Evolutionary conservation across 495 filamentous ascomycete species (phyloP).

Genomic region (Hypomontagnella monticulosa): DNA sequence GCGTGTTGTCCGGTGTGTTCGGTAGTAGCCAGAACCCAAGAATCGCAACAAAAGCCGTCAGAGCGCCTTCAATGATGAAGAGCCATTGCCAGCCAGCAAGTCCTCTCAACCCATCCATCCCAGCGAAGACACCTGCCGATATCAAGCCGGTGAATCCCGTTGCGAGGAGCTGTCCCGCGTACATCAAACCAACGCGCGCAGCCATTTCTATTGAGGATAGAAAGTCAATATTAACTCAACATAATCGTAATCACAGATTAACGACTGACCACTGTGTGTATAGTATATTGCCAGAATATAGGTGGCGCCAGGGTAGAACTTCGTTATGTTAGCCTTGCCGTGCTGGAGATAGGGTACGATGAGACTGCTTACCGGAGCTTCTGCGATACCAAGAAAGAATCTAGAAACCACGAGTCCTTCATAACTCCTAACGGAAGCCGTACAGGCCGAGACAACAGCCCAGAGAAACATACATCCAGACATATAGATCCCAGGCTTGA

Average conservation of each 20-base stretch:
- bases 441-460: constrained; percentile 58
- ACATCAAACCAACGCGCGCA: constrained; percentile 35
- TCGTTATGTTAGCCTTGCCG: constrained; percentile 39
- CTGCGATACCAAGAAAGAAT: constrained; percentile 40
- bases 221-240: not conserved
- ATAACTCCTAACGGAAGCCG: constrained; percentile 55
- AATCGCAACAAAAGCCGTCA: constrained; percentile 43
- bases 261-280: constrained; percentile 52
- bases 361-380: constrained; percentile 38
- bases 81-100: constrained; percentile 44
- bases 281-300: constrained; percentile 61
- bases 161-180: constrained; percentile 36
- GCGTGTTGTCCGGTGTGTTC: constrained; percentile 43
- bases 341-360: not conserved
- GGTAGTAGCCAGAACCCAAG: constrained; percentile 43
- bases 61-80: constrained; percentile 44
- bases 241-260: not conserved
- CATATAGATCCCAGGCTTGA: constrained; percentile 51
- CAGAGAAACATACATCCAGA: constrained; percentile 52
- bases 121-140: constrained; percentile 37
- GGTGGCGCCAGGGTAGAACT: constrained; percentile 60
- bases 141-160: constrained; percentile 38
- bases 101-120: constrained; percentile 39
- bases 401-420: constrained; percentile 31
- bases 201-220: constrained; percentile 36